A percentile compares a stretch with the other conserved stretches of the same genome.
phyloP scores from a whole-genome alignment of 2,329 filamentous ascomycete genomes.

The Xylaria multiplex region DNA sequence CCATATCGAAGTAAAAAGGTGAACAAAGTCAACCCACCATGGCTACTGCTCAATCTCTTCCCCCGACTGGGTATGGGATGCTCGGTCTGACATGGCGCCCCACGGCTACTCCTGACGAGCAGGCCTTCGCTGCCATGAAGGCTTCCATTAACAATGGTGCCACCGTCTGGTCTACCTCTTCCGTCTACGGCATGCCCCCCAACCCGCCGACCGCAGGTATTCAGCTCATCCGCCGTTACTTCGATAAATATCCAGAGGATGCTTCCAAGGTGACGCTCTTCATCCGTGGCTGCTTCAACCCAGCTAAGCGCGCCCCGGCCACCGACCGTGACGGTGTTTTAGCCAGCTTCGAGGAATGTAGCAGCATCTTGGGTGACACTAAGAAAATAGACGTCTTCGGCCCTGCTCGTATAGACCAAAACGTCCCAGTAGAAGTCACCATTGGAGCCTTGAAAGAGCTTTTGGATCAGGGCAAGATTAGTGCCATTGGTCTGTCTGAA shows the following conservation, averaged over 20 bases:
- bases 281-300: conserved; percentile 58
- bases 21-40: too few relatives aligned
- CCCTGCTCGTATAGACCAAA: conserved; percentile 57
- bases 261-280: conserved; percentile 60
- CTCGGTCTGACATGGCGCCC: too few relatives aligned
- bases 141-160: conserved; percentile 50
- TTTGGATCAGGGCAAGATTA: conserved; percentile 47
- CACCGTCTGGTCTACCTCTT: conserved; percentile 52
- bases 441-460: conserved; percentile 46
- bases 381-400: conserved; percentile 62
- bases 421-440: conserved; percentile 48
- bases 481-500: conserved; percentile 48
- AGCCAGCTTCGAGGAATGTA: conserved; percentile 57
- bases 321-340: conserved; percentile 53
- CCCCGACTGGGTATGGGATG: too few relatives aligned
- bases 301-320: conserved; percentile 51
- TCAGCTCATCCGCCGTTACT: conserved; percentile 58
- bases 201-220: conserved; percentile 45
- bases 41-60: too few relatives aligned
- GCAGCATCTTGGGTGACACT: conserved; percentile 55
- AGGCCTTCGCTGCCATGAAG: conserved; percentile 56
- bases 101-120: conserved; percentile 8
- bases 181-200: conserved; percentile 53
- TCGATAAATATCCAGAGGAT: conserved; percentile 60
- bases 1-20: too few relatives aligned